Base-by-base conservation (phyloP, 1,139 yeast genomes). In the Chernovozyma aurita region DNA sequence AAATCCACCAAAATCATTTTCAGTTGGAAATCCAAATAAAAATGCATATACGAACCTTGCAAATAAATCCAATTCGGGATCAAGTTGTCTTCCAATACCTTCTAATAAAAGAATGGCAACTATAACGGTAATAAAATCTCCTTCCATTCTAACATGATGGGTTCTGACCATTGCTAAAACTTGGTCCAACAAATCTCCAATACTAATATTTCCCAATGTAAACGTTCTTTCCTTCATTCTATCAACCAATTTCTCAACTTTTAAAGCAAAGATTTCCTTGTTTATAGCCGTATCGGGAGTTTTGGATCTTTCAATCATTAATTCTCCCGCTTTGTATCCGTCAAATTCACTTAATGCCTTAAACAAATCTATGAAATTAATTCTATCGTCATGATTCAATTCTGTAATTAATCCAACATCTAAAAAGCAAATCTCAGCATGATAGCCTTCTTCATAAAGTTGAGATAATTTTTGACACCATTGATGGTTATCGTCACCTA, bases 121-220 rank as follows among this genome's bases (percentile, higher is more conserved):
- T 14, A 92, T 85, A 20, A 94, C 95, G 18, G 95, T 87, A 32
- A 92, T 82, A 53, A 92, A 92, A 57, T 92, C 98, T 6, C 95
- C 95, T 53, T 92, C 99, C 96, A 94, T 85, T 53, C 97, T 73
- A 16, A 92, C 98, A 57, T 94, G 99, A 56, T 92, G 98, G 14
- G 70, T 68, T 40, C 97, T 72, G 14, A 94, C 97, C 97, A 92
- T 88, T 2, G 80, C 69, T 42, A 92, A 70, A 67, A 92, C 92
- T 52, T 80, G 85, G 47, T 88, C 94, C 40, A 92, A 66, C 42
- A 94, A 68, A 53, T 90, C 97, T 3, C 97, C 97, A 43, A 92
- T 85, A 33, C 94, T 84, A 17, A 94, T 84, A 37, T 87, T 85
- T 0, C 98, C 98, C 38, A 92, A 65, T 0, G 97, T 87, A 55